Evolutionary conservation across 192 early-diverging fungal species (phyloP).

Genomic region (Gamsiella multidivaricata): DNA sequence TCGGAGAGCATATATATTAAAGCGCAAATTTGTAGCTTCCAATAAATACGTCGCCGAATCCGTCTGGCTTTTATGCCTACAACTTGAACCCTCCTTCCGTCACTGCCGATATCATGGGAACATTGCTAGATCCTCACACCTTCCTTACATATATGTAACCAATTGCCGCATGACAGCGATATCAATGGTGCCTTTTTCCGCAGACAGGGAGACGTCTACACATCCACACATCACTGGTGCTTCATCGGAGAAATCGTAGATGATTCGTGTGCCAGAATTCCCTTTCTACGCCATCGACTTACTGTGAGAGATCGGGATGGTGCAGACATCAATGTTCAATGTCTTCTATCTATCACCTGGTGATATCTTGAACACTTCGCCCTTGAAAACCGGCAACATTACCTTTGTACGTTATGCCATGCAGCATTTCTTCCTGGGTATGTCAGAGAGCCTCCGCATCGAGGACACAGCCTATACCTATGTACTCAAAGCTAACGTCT

Average conservation of each 20-base stretch:
- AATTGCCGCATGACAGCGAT: neutral
- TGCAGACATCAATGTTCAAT: neutral
- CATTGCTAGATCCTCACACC: slow-evolving; percentile 6
- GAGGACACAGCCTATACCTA: neutral
- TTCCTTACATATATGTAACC: neutral
- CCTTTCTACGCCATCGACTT: slow-evolving; percentile 2
- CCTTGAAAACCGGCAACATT: slow-evolving; percentile 8
- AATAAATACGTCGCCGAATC: too few species aligned
- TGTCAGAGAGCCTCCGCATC: neutral
- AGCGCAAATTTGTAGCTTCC: too few species aligned
- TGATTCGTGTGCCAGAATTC: neutral
- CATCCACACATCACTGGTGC: slow-evolving; percentile 3
- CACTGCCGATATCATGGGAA: neutral
- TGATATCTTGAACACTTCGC: slow-evolving; percentile 1
- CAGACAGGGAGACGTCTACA: neutral
- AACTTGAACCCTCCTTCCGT: too few species aligned
- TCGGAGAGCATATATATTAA: too few species aligned
- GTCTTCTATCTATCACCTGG: neutral
- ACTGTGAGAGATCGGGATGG: slow-evolving; percentile 7
- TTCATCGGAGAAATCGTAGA: slow-evolving; percentile 16
- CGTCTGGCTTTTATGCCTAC: too few species aligned
- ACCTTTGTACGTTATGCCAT: slow-evolving; percentile 17
- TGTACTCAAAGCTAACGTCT: too few species aligned
- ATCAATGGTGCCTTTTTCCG: neutral
- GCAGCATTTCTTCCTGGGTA: slow-evolving; percentile 6